Evolutionary conservation across 163 green algal genomes (phyloP).

Genomic region (Smithsoniella earleae): DNA sequence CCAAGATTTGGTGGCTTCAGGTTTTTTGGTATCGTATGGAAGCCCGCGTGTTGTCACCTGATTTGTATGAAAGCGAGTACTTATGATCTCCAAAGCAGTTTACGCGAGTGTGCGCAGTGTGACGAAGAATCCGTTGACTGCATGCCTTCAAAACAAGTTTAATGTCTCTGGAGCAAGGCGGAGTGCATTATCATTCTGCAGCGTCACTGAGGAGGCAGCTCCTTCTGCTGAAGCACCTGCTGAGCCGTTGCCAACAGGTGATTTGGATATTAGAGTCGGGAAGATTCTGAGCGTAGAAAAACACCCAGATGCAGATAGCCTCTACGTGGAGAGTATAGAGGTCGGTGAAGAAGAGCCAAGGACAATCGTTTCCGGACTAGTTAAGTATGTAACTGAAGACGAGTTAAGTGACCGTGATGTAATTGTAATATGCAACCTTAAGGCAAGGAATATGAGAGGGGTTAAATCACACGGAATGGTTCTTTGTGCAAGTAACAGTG

Average conservation of each 20-base stretch:
- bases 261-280: conserved; percentile 79
- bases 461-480: conserved; percentile 89
- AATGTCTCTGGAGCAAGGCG: no score
- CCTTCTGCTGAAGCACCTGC: not conserved
- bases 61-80: no score
- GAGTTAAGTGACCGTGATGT: conserved; percentile 49
- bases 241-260: conserved; percentile 1
- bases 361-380: conserved; percentile 56
- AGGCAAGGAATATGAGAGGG: conserved; percentile 85
- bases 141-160: no score
- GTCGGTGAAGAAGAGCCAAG: conserved; percentile 67
- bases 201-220: not conserved
- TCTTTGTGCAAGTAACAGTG: conserved; percentile 64
- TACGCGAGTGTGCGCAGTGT: no score
- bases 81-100: no score
- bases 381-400: conserved; percentile 54
- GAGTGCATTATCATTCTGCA: no score
- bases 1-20: no score
- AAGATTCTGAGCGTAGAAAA: conserved; percentile 58
- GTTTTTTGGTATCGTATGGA: no score
- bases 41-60: no score
- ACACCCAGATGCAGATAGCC: conserved; percentile 76
- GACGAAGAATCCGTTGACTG: no score
- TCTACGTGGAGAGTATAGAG: conserved; percentile 96
- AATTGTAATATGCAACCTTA: conserved; percentile 88